Evolutionary conservation across 352 stramenopile genomes (phyloP).

Genomic region (Globisporangium recalcitrans): DNA sequence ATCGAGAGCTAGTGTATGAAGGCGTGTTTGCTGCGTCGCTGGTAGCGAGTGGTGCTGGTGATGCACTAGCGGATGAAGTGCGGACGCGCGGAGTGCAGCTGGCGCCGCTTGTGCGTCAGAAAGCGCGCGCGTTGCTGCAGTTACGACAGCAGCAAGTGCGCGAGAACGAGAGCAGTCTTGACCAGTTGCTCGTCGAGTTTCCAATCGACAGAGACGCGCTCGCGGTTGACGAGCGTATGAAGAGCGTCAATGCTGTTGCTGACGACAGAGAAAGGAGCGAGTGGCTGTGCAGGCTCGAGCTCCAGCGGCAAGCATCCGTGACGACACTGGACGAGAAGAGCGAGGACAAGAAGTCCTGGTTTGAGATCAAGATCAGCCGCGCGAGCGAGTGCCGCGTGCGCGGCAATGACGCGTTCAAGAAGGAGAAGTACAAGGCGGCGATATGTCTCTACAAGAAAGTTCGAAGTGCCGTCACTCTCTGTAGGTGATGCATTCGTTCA

Average conservation of each 20-base stretch:
- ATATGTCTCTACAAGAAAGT: slow-evolving; percentile 38
- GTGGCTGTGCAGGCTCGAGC: slow-evolving; percentile 10
- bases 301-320: not conserved
- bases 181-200: slow-evolving; percentile 4
- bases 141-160: not conserved
- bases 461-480: not conserved
- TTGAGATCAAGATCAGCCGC: slow-evolving; percentile 42
- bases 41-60: not conserved
- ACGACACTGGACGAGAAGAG: not conserved
- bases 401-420: slow-evolving; percentile 56
- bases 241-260: not conserved
- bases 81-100: not conserved
- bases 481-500: not conserved
- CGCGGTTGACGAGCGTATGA: not conserved
- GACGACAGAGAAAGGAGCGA: too few species aligned
- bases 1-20: slow-evolving; percentile 16
- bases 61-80: not conserved
- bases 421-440: slow-evolving; percentile 24
- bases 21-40: slow-evolving; percentile 21
- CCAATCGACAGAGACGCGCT: slow-evolving; percentile 1
- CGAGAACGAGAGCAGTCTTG: not conserved
- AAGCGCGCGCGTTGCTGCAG: slow-evolving; percentile 10
- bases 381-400: slow-evolving; percentile 39
- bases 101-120: not conserved
- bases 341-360: slow-evolving; percentile 27